A percentile compares a stretch with the other conserved stretches of the same genome.
Evolutionary conservation across 176 grass and related monocot genomes (phyloP).

Genomic region (Metroxylon sagu): DNA sequence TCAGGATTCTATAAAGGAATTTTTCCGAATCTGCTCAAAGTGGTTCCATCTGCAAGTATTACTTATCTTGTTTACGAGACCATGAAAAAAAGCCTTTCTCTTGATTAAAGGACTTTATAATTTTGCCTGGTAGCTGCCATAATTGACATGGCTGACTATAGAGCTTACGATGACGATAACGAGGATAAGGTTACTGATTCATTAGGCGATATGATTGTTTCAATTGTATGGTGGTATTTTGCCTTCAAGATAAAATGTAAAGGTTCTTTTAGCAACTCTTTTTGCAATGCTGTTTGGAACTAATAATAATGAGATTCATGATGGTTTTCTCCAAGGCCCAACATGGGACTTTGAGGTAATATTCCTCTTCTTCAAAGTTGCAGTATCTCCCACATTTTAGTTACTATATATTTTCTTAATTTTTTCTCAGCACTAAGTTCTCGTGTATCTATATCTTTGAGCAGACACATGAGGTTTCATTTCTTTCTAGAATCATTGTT

Average conservation of each 20-base stretch:
- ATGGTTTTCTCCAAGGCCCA: background rate
- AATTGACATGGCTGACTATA: conserved; percentile 70
- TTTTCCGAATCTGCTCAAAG: conserved; percentile 48
- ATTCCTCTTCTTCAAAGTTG: too few relatives aligned
- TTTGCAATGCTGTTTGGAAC: conserved; percentile 26
- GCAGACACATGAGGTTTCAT: too few relatives aligned
- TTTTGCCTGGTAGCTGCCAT: conserved; percentile 41
- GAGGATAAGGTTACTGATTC: conserved; percentile 47
- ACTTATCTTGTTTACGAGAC: conserved; percentile 6
- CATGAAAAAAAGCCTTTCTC: background rate
- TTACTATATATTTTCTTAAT: too few relatives aligned
- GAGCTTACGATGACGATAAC: conserved; percentile 55
- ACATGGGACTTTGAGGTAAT: too few relatives aligned
- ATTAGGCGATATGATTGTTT: conserved; percentile 39
- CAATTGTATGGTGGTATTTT: conserved; percentile 41
- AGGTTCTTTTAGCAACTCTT: conserved; percentile 23
- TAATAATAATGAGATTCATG: conserved; percentile 21
- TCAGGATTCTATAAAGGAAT: conserved; percentile 80
- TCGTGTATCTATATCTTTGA: too few relatives aligned
- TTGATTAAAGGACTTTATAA: conserved; percentile 6
- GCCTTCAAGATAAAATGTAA: conserved; percentile 39
- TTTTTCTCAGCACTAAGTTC: too few relatives aligned
- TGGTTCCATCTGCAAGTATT: conserved; percentile 6
- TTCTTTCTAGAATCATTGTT: too few relatives aligned
- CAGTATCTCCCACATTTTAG: too few relatives aligned